These are phyloP conservation scores for Rubia peregrina DNA, from an alignment of 305 asterid genomes.

Conservation along the genomic window DNA sequence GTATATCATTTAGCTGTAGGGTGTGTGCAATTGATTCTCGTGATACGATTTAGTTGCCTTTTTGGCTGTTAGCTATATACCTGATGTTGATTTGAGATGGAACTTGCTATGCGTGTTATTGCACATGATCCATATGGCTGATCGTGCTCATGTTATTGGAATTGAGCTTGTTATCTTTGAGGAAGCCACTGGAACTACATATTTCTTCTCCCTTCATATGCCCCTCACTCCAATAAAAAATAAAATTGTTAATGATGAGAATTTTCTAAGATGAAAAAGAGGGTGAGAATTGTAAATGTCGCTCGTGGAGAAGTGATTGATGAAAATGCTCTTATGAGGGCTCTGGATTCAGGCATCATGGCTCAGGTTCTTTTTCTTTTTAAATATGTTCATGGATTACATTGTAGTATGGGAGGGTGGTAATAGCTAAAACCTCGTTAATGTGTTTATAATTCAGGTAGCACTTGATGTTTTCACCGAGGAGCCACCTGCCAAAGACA, in stretches of 20 bases:
- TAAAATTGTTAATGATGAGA: conserved; percentile 72
- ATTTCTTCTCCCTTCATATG: too few species aligned
- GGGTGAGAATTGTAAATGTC: conserved; percentile 82
- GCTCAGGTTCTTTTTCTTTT: conserved; percentile 55
- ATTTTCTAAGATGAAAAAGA: conserved; percentile 95
- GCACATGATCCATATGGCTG: too few species aligned
- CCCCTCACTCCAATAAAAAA: too few species aligned
- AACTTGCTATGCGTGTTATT: too few species aligned
- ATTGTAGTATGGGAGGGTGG: neutral
- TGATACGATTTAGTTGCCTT: too few species aligned
- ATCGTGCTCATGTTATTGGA: too few species aligned
- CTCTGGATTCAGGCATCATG: conserved; percentile 85
- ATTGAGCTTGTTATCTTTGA: too few species aligned
- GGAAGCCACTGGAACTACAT: too few species aligned
- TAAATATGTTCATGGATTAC: neutral
- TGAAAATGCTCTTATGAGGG: conserved; percentile 86
- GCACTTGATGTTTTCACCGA: conserved; percentile 94
- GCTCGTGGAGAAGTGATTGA: conserved; percentile 99
- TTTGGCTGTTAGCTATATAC: too few species aligned
- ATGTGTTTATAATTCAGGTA: conserved; percentile 40
- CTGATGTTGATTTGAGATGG: too few species aligned
- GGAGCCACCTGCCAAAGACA: conserved; percentile 90
- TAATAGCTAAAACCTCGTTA: neutral
- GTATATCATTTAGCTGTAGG: too few species aligned
- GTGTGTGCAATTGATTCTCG: too few species aligned